These are phyloP conservation scores for Pisolithus orientalis DNA, from an alignment of 768 basidiomycete species.

Conservation along the genomic window DNA sequence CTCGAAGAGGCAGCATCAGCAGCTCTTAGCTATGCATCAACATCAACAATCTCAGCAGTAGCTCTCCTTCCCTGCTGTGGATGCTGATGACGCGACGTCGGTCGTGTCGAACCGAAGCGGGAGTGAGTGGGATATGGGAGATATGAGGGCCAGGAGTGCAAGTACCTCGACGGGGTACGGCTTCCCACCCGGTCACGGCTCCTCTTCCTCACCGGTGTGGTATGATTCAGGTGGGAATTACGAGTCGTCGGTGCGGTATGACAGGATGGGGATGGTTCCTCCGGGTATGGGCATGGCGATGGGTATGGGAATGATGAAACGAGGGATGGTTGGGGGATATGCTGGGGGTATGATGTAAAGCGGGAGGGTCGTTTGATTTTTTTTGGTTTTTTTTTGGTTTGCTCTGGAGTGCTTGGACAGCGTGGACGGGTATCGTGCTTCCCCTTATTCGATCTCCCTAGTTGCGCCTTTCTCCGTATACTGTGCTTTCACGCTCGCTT, in stretches of 20 bases:
- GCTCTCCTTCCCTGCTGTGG: slow-evolving; percentile 20
- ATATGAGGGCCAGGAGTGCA: slow-evolving; percentile 20
- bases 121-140: neutral
- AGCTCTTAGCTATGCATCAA: too few relatives aligned
- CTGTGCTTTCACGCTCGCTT: too few relatives aligned
- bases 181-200: slow-evolving; percentile 20
- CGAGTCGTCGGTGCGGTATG: neutral
- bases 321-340: neutral
- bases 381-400: too few relatives aligned
- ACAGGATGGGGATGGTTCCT: neutral
- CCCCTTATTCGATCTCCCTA: too few relatives aligned
- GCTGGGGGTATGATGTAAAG: neutral
- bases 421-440: too few relatives aligned
- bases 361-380: too few relatives aligned
- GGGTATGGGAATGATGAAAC: too few relatives aligned
- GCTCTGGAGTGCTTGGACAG: too few relatives aligned
- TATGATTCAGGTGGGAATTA: slow-evolving; percentile 21
- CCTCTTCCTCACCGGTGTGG: slow-evolving; percentile 16
- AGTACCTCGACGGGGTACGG: slow-evolving; percentile 31
- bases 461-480: too few relatives aligned
- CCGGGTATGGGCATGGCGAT: neutral
- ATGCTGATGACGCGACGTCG: slow-evolving; percentile 35
- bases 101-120: slow-evolving; percentile 28
- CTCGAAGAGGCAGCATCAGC: slow-evolving; percentile 23
- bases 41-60: slow-evolving; percentile 14